Conservation (phyloP, 2,329 filamentous ascomycete species). For the Stachybotrys chlorohalonatus region DNA sequence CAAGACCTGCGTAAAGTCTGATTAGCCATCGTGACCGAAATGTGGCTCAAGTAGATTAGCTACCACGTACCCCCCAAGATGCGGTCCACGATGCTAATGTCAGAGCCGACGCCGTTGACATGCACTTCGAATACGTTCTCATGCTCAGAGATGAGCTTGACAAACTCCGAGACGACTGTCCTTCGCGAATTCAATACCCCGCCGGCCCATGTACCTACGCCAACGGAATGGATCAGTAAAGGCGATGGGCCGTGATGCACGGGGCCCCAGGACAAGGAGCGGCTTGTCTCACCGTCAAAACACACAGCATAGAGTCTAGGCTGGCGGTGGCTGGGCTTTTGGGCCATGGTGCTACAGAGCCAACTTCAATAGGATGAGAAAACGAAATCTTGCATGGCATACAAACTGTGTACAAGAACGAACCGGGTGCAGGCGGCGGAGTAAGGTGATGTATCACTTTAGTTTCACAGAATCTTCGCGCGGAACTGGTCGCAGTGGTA, state of each 20-base stretch:
- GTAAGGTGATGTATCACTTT: too few species aligned
- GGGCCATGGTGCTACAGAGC: too few species aligned
- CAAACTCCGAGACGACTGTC: neutral
- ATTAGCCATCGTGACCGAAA: neutral
- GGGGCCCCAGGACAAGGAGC: neutral
- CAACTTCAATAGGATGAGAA: too few species aligned
- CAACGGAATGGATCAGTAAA: neutral
- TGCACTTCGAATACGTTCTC: neutral
- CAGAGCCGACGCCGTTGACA: neutral
- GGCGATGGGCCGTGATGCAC: neutral
- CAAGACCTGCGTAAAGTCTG: neutral
- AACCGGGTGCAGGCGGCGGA: too few species aligned
- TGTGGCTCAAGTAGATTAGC: neutral
- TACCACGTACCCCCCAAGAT: neutral
- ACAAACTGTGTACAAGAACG: too few species aligned
- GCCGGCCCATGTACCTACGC: neutral
- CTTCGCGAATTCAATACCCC: neutral
- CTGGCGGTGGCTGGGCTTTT: neutral
- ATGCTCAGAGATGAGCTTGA: neutral
- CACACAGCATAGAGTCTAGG: neutral
- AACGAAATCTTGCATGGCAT: too few species aligned
- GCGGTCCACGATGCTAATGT: neutral
- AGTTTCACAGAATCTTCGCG: too few species aligned
- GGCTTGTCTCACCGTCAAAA: neutral
- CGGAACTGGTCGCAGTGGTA: too few species aligned